Base-by-base conservation (phyloP, 805 yeast species). In the Komagataella kurtzmanii region DNA sequence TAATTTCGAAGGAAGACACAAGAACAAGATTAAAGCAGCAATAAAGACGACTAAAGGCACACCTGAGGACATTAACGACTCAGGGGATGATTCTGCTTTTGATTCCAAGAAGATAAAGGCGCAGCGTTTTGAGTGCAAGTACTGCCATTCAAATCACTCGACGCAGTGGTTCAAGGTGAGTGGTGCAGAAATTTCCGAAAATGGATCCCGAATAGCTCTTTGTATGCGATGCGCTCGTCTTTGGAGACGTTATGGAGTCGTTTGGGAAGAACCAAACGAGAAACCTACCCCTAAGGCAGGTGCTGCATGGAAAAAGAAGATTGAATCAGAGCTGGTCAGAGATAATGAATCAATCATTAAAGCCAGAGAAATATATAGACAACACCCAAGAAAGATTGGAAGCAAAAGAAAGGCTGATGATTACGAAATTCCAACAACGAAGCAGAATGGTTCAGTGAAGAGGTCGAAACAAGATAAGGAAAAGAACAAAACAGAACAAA, bases 181-280 rank as follows among this genome's bases (percentile, higher is more conserved):
- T 1, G 93, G 91, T 1, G 74, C 71, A 24, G 68, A 72, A 2
- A 65, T 65, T 3, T 70, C 72, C 10, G 64, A 67, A 3, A 66
- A 66, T 6, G 58, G 57, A 61, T 7, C 61, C 67, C 5, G 59
- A 68, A 1, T 67, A 14, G 97, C 89, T 0, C 68, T 91, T 12
- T 91, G 99, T 64, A 67, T 75, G 24, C 72, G 98, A 51, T 91
- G 99, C 69, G 96, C 97, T 0, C 74, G 85, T 53, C 61, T 93
- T 24, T 91, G 98, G 98, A 75, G 96, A 63, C 70, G 95, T 45
- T 91, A 91, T 64, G 97, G 89, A 0, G 81, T 87, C 0, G 73
- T 71, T 7, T 93, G 98, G 98, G 88, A 83, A 56, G 80, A 79
- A 40, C 96, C 96, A 0, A 57, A 66, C 21, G 88, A 82, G 51